These are phyloP conservation scores for Populus simonii DNA, from an alignment of 345 rosid genomes.

Conservation along the genomic window DNA sequence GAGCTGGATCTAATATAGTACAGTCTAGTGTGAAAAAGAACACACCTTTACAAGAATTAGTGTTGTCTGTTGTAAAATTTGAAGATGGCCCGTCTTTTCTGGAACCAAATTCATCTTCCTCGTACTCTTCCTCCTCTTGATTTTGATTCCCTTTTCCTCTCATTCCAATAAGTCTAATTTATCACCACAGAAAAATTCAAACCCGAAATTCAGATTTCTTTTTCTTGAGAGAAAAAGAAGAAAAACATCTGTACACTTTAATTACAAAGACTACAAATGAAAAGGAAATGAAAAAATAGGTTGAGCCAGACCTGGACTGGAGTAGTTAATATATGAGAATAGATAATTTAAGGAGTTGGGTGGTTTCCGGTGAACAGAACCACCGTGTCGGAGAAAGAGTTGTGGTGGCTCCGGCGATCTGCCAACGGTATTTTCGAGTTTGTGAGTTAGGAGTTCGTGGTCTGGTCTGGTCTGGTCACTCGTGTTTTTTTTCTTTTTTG, in stretches of 20 bases:
- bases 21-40: background rate
- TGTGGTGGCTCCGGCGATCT: constrained; percentile 2
- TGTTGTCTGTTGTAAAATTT: constrained; percentile 16
- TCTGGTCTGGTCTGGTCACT: background rate
- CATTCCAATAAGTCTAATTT: constrained; percentile 29
- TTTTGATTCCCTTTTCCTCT: constrained; percentile 64
- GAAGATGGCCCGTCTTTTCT: constrained; percentile 61
- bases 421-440: background rate
- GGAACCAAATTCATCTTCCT: constrained; percentile 65
- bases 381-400: background rate
- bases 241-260: background rate
- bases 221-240: background rate
- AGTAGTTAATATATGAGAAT: background rate
- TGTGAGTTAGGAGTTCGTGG: background rate
- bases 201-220: constrained; percentile 5
- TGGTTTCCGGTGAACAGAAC: background rate
- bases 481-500: background rate
- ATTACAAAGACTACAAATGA: background rate
- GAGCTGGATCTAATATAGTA: constrained; percentile 36
- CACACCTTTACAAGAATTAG: constrained; percentile 41
- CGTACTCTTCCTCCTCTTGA: constrained; percentile 73
- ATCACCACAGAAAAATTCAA: background rate
- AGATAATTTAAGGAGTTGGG: background rate
- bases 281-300: background rate
- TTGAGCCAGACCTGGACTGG: background rate